A percentile compares a stretch with the other conserved stretches of the same genome.
phyloP scores from a whole-genome alignment of 805 yeast species.

The Cyberlindnera meyerae region DNA sequence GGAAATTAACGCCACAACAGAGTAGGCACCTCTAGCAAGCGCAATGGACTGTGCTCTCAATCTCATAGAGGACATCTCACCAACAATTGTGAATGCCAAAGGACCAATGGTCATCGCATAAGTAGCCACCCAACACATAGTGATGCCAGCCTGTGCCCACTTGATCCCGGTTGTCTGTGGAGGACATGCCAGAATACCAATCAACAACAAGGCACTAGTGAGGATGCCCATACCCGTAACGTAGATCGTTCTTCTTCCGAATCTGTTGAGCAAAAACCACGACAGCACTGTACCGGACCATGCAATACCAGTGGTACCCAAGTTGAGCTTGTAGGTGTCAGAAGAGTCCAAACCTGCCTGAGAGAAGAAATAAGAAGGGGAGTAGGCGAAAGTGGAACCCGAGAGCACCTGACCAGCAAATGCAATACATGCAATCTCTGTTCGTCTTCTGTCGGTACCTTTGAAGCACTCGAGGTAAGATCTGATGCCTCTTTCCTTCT shows the following conservation, averaged over 20 bases:
- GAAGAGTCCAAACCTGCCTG: slow-evolving; percentile 40
- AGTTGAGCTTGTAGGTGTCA: slow-evolving; percentile 30
- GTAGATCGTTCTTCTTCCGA: slow-evolving; percentile 29
- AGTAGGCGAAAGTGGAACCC: slow-evolving; percentile 44
- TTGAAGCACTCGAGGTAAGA: slow-evolving; percentile 41
- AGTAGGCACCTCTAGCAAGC: slow-evolving; percentile 27
- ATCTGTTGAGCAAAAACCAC: slow-evolving; percentile 29
- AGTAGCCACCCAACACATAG: slow-evolving; percentile 18
- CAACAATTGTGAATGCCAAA: slow-evolving; percentile 32
- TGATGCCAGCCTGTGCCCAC: slow-evolving; percentile 22
- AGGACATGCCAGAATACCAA: slow-evolving; percentile 18
- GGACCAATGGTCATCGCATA: slow-evolving; percentile 39
- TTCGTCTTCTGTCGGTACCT: slow-evolving; percentile 40
- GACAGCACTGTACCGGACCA: slow-evolving; percentile 28
- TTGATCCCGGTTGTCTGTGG: slow-evolving; percentile 12
- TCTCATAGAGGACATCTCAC: slow-evolving; percentile 36
- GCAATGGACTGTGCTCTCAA: slow-evolving; percentile 38
- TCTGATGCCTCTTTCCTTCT: slow-evolving; percentile 9
- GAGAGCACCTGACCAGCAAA: slow-evolving; percentile 42
- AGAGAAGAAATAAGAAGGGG: slow-evolving; percentile 41
- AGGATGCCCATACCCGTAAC: slow-evolving; percentile 27
- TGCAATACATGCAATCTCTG: slow-evolving; percentile 31
- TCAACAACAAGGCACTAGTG: slow-evolving; percentile 12
- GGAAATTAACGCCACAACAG: slow-evolving; percentile 31
- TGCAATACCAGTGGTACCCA: slow-evolving; percentile 32